Conservation (phyloP, 352 stramenopile genomes). For the Albugo candida region DNA sequence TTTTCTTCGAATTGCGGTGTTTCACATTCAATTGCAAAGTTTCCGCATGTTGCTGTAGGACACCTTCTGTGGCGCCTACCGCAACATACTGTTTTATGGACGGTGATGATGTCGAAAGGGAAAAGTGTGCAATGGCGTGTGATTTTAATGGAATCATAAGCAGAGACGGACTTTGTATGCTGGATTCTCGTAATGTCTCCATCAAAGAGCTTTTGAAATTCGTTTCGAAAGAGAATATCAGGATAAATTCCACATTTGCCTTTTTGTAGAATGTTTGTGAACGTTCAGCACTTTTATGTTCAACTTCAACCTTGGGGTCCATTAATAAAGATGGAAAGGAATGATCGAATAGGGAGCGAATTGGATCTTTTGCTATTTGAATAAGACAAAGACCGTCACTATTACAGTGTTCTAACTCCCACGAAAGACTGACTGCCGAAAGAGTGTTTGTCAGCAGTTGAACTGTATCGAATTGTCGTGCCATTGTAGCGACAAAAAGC, state of each 20-base stretch:
- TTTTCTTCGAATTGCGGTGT: slow-evolving; percentile 31
- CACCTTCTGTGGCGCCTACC: slow-evolving; percentile 27
- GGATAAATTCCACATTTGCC: slow-evolving; percentile 22
- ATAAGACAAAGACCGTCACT: slow-evolving; percentile 52
- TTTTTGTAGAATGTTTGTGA: neutral
- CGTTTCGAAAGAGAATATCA: slow-evolving; percentile 47
- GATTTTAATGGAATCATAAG: slow-evolving; percentile 15
- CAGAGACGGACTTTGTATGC: slow-evolving; percentile 26
- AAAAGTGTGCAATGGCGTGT: neutral
- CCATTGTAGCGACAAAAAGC: slow-evolving; percentile 37
- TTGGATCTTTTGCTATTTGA: slow-evolving; percentile 24
- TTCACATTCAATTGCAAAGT: slow-evolving; percentile 51
- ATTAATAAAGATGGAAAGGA: too few species aligned
- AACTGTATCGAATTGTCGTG: slow-evolving; percentile 26
- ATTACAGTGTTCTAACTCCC: slow-evolving; percentile 39
- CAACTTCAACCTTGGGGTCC: too few species aligned
- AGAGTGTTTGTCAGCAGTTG: slow-evolving; percentile 16
- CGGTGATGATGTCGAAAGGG: neutral
- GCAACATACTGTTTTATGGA: slow-evolving; percentile 33
- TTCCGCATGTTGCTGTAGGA: slow-evolving; percentile 38
- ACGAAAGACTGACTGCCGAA: slow-evolving; percentile 18
- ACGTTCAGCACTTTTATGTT: too few species aligned
- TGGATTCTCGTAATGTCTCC: slow-evolving; percentile 53
- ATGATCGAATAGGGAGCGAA: slow-evolving; percentile 14
- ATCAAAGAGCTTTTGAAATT: slow-evolving; percentile 57